Percentiles rank a stretch among this genome's conserved stretches.
These are phyloP conservation scores for Plantago elongata DNA, from an alignment of 257 asterid species.

Conservation along the genomic window DNA sequence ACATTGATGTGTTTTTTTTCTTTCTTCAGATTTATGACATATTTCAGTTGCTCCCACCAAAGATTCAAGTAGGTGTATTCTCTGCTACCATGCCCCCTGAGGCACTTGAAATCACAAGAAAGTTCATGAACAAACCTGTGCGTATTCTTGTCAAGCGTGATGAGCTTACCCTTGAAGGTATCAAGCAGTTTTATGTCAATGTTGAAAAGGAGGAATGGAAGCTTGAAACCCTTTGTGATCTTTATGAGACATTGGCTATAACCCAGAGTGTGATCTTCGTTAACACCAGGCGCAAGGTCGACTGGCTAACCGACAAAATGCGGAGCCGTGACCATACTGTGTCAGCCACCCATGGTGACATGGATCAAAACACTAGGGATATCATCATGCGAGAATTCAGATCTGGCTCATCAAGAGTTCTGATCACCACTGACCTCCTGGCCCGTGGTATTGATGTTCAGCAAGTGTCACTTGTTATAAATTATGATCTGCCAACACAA, in stretches of 20 bases:
- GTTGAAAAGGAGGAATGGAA: constrained; percentile 52
- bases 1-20: background rate
- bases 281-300: constrained; percentile 54
- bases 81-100: constrained; percentile 70
- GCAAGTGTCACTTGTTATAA: constrained; percentile 77
- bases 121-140: constrained; percentile 52
- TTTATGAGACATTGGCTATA: constrained; percentile 54
- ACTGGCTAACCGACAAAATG: constrained; percentile 59
- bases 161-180: constrained; percentile 60
- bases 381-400: constrained; percentile 57
- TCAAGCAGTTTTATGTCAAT: constrained; percentile 48
- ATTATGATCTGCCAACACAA: constrained; percentile 77
- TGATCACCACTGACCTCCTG: constrained; percentile 71
- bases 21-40: constrained; percentile 51
- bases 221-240: constrained; percentile 54
- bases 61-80: constrained; percentile 61
- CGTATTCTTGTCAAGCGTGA: constrained; percentile 58
- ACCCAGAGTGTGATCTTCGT: constrained; percentile 58
- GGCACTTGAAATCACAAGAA: constrained; percentile 57
- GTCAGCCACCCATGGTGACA: constrained; percentile 56
- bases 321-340: constrained; percentile 52
- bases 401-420: constrained; percentile 67
- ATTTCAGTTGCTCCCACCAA: constrained; percentile 54
- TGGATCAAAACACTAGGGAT: constrained; percentile 59
- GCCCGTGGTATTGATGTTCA: constrained; percentile 86